A percentile compares a stretch with the other conserved stretches of the same genome.
Conservation (phyloP, 176 grass and related monocot species). For the Puccinellia tenuiflora region DNA sequence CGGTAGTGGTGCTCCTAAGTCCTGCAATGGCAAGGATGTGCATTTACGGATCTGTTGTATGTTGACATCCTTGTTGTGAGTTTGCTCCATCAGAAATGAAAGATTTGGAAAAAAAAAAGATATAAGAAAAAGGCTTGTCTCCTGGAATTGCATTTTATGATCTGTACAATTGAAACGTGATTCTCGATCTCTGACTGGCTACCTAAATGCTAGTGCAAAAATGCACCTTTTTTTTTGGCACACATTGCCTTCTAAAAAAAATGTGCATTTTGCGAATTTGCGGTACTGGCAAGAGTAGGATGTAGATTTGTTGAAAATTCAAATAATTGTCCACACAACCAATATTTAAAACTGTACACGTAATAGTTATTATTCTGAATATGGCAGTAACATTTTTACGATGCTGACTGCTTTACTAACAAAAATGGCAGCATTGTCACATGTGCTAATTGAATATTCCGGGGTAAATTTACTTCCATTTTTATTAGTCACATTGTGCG, state of each 20-base stretch:
- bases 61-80: not conserved
- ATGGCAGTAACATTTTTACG: not conserved
- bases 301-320: not conserved
- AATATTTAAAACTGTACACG: not conserved
- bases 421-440: not conserved
- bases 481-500: not conserved
- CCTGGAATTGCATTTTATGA: not conserved
- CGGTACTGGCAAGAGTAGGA: not conserved
- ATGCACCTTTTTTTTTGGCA: not conserved
- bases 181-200: not conserved
- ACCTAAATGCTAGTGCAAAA: not conserved
- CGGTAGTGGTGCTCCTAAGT: conserved; percentile 25
- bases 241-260: not conserved
- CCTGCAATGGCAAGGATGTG: conserved; percentile 39
- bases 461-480: not conserved
- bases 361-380: not conserved
- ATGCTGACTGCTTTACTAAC: not conserved
- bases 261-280: not conserved
- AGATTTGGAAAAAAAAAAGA: not conserved
- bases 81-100: not conserved
- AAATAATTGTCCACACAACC: not conserved
- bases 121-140: not conserved
- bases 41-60: not conserved
- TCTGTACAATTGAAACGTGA: not conserved
- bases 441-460: not conserved